Evolutionary conservation across 129 eudicot species (phyloP).

Genomic region (Flaveria sonorensis): DNA sequence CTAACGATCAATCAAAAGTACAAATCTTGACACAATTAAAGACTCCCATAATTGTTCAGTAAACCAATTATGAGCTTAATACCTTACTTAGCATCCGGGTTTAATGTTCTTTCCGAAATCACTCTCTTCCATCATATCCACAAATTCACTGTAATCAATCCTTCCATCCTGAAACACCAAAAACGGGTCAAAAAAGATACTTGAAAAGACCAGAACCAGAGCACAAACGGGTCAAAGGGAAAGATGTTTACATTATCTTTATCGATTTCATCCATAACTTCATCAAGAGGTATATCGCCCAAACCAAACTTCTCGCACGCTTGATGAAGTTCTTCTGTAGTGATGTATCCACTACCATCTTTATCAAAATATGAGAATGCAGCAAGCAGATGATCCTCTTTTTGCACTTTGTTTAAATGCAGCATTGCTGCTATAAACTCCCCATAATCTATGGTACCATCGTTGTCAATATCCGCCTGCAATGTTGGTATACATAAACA

Average conservation of each 20-base stretch:
- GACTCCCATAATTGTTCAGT: not conserved
- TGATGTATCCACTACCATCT: constrained; percentile 21
- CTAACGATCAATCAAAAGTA: not conserved
- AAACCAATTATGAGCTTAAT: not conserved
- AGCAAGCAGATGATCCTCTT: constrained; percentile 20
- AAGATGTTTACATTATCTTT: not conserved
- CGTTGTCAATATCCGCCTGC: constrained; percentile 22
- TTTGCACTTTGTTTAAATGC: constrained; percentile 8
- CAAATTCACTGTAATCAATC: constrained; percentile 19
- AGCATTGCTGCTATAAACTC: constrained; percentile 16
- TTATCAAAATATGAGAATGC: constrained; percentile 16
- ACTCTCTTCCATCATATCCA: constrained; percentile 21
- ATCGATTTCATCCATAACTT: constrained; percentile 15
- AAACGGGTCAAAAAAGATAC: not conserved
- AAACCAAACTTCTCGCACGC: constrained; percentile 12
- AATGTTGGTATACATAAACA: not conserved
- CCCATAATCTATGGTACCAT: constrained; percentile 1
- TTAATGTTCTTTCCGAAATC: constrained; percentile 12
- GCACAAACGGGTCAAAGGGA: not conserved
- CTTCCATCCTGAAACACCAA: constrained; percentile 8
- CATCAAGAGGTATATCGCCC: constrained; percentile 13
- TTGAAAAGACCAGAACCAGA: not conserved
- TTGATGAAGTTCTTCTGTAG: constrained; percentile 19
- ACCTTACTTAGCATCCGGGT: constrained; percentile 11
- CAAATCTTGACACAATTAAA: not conserved